Percentiles rank a stretch among this genome's conserved stretches.
Evolutionary conservation across 2,329 filamentous ascomycete genomes (phyloP).

Genomic region (Fusarium citri): DNA sequence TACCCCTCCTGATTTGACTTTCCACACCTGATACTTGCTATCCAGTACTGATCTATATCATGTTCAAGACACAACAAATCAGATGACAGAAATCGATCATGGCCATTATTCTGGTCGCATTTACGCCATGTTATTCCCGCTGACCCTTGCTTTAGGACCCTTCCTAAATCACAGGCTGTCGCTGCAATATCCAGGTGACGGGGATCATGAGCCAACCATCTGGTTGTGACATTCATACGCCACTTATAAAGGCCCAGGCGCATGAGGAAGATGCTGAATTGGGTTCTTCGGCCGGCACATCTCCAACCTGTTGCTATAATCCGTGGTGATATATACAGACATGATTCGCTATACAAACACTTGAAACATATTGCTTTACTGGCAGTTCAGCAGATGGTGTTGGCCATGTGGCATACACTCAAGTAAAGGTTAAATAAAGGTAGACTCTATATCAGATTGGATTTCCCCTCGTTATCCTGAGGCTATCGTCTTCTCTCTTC

Average conservation of each 20-base stretch:
- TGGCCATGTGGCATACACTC: not conserved
- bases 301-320: conserved; percentile 2
- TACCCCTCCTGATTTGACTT: not conserved
- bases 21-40: not conserved
- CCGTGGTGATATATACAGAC: conserved; percentile 4
- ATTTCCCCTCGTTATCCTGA: not conserved
- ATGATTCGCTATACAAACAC: conserved; percentile 10
- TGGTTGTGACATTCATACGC: conserved; percentile 1
- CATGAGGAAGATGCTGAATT: conserved; percentile 15
- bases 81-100: not conserved
- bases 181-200: not conserved
- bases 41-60: conserved; percentile 1
- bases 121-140: not conserved
- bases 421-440: not conserved
- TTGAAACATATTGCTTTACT: conserved; percentile 19
- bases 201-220: conserved; percentile 17
- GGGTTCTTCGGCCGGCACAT: not conserved
- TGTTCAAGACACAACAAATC: conserved; percentile 11
- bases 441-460: not conserved
- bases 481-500: not conserved
- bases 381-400: not conserved
- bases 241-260: not conserved
- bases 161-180: not conserved
- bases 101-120: not conserved
- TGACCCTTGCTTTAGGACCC: not conserved